These are phyloP conservation scores for Cryptosporidium ubiquitum DNA, from an alignment of 169 alveolate species.

Conservation along the genomic window DNA sequence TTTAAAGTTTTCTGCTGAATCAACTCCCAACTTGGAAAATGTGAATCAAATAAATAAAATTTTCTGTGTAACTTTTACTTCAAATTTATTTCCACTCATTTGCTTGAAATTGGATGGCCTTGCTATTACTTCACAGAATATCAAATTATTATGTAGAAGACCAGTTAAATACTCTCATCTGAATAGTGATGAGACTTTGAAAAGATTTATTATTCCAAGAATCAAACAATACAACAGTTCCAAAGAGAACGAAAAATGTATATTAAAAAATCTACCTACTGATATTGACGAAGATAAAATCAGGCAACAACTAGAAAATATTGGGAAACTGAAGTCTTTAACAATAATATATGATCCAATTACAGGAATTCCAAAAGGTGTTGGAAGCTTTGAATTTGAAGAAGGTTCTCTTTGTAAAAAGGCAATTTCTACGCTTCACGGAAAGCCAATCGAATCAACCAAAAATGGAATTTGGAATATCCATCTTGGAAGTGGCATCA, in stretches of 20 bases:
- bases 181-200: not conserved
- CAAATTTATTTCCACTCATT: constrained; percentile 10
- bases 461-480: constrained; percentile 66
- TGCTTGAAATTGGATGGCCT: constrained; percentile 43
- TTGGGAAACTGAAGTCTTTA: constrained; percentile 38
- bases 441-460: constrained; percentile 47
- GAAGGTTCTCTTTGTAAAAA: constrained; percentile 28
- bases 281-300: constrained; percentile 40
- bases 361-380: constrained; percentile 58
- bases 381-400: constrained; percentile 63
- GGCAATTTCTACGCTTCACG: constrained; percentile 46
- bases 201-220: constrained; percentile 29
- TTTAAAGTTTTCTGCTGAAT: not conserved
- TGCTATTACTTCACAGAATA: not conserved
- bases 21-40: not conserved
- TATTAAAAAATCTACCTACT: constrained; percentile 27
- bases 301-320: constrained; percentile 21
- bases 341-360: constrained; percentile 50
- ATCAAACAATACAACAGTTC: not conserved
- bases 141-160: constrained; percentile 27
- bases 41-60: not conserved
- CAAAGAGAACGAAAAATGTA: constrained; percentile 16
- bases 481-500: constrained; percentile 13
- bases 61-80: constrained; percentile 24
- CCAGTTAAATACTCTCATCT: not conserved